These are phyloP conservation scores for Westerdykella aurantiaca DNA, from an alignment of 2,329 filamentous ascomycete genomes.

Conservation along the genomic window DNA sequence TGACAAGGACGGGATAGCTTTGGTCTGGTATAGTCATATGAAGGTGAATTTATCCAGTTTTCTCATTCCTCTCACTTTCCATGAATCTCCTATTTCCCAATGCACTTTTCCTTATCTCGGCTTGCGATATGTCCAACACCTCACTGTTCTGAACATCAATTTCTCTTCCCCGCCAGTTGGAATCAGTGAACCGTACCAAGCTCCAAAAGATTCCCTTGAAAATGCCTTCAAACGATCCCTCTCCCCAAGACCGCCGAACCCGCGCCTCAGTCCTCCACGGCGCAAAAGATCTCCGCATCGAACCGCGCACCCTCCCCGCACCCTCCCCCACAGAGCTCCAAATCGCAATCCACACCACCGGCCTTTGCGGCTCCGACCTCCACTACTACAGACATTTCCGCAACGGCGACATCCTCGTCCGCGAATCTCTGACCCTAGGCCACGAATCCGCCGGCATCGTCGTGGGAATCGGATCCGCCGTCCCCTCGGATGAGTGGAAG, in stretches of 20 bases:
- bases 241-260: slow-evolving; percentile 25
- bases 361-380: slow-evolving; percentile 65
- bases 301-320: slow-evolving; percentile 45
- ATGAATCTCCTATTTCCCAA: too few relatives aligned
- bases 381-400: slow-evolving; percentile 86
- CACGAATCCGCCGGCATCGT: slow-evolving; percentile 76
- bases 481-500: slow-evolving; percentile 51
- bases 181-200: too few relatives aligned
- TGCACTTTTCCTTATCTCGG: too few relatives aligned
- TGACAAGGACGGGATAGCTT: too few relatives aligned
- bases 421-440: slow-evolving; percentile 73
- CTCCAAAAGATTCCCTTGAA: too few relatives aligned
- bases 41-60: too few relatives aligned
- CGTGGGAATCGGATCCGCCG: slow-evolving; percentile 60
- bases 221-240: not conserved
- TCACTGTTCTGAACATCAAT: too few relatives aligned
- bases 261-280: slow-evolving; percentile 55
- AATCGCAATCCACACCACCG: slow-evolving; percentile 59
- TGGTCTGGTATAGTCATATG: too few relatives aligned
- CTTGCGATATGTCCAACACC: too few relatives aligned
- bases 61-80: too few relatives aligned
- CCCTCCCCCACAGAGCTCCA: slow-evolving; percentile 55
- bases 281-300: slow-evolving; percentile 55
- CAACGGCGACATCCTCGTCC: slow-evolving; percentile 80
- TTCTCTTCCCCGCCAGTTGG: too few relatives aligned